Percentiles rank a stretch among this genome's conserved stretches.
phyloP scores from a whole-genome alignment of 306 rosid genomes.

The Cucurbita maxima region DNA sequence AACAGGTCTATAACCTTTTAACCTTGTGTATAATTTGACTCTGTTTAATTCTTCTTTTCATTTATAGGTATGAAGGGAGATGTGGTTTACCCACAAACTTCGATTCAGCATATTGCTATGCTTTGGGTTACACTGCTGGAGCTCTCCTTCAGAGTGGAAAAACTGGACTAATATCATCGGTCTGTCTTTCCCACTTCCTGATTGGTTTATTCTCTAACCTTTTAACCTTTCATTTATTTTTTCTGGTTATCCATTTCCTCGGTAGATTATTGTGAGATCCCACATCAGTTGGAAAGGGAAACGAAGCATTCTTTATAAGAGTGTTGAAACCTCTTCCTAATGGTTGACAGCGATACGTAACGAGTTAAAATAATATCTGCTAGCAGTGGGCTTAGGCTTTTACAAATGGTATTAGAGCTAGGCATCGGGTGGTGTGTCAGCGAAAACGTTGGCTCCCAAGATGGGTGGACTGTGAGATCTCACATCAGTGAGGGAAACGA shows the following conservation, averaged over 20 bases:
- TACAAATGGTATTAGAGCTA: too few relatives aligned
- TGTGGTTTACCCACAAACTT: constrained; percentile 97
- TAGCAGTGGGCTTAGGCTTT: too few relatives aligned
- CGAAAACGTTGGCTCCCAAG: too few relatives aligned
- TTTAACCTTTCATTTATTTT: not conserved
- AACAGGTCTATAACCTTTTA: too few relatives aligned
- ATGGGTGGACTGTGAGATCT: too few relatives aligned
- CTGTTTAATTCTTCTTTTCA: not conserved
- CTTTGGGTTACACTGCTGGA: constrained; percentile 90
- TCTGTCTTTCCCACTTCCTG: not conserved
- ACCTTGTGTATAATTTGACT: not conserved
- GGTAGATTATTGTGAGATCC: not conserved
- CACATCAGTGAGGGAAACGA: too few relatives aligned
- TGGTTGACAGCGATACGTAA: too few relatives aligned
- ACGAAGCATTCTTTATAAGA: too few relatives aligned
- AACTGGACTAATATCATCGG: constrained; percentile 72
- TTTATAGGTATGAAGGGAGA: constrained; percentile 81
- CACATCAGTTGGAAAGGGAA: too few relatives aligned
- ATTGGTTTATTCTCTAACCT: not conserved
- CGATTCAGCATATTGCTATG: constrained; percentile 85
- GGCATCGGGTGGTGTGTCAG: too few relatives aligned
- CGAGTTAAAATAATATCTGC: too few relatives aligned
- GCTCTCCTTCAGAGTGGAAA: constrained; percentile 83
- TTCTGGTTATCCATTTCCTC: not conserved
- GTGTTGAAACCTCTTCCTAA: too few relatives aligned